Percentiles rank a stretch among this genome's conserved stretches.
phyloP scores from a whole-genome alignment of 345 rosid species.

The Dimocarpus longan region DNA sequence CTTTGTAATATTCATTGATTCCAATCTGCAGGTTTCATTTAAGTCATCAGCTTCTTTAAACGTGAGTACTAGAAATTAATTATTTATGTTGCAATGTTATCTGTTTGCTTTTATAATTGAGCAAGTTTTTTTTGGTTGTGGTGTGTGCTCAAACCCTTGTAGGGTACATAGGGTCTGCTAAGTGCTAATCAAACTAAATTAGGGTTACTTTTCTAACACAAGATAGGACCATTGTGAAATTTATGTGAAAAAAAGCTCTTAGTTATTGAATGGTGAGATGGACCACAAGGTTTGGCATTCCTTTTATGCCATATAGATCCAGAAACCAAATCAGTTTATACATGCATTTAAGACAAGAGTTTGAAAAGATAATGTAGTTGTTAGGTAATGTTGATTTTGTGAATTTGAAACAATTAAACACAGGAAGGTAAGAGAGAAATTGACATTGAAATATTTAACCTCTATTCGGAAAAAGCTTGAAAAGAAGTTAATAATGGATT shows the following conservation, averaged over 20 bases:
- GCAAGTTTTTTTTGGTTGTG: neutral
- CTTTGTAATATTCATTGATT: conserved; percentile 11
- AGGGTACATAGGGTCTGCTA: neutral
- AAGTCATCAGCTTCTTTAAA: neutral
- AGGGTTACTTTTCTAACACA: neutral
- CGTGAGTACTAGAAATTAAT: neutral
- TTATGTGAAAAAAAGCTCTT: conserved; percentile 3
- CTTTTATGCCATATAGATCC: neutral
- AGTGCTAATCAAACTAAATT: neutral
- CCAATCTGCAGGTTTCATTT: conserved; percentile 1
- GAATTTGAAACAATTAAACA: too few relatives aligned
- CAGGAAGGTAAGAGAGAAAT: too few relatives aligned
- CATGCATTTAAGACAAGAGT: neutral
- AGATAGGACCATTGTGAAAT: neutral
- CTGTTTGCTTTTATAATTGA: neutral
- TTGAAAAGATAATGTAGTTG: conserved; percentile 12
- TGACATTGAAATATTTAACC: neutral
- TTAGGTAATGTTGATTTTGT: conserved; percentile 28
- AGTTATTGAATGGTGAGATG: conserved; percentile 22
- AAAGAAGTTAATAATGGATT: neutral
- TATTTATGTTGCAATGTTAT: neutral
- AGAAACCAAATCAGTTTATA: conserved; percentile 1
- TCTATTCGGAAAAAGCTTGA: conserved; percentile 1
- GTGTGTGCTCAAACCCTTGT: neutral
- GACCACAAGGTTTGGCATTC: conserved; percentile 31